phyloP scores from a whole-genome alignment of 2,329 filamentous ascomycete species.

The Xylogone sp. region DNA sequence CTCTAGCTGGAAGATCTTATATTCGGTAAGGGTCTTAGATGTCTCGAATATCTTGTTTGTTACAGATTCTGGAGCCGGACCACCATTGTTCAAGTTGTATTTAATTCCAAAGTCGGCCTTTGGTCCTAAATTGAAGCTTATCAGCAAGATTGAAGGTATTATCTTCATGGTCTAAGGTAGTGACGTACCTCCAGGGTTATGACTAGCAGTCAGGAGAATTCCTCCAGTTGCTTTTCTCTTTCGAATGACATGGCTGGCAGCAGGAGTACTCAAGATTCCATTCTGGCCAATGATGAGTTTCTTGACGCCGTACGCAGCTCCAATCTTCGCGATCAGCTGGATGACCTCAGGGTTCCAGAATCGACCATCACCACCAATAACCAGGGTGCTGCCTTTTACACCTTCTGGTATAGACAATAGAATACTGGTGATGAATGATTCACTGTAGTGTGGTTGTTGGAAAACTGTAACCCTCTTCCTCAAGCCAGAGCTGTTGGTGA shows the following conservation, averaged over 20 bases:
- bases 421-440: conserved; percentile 92
- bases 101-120: conserved; percentile 98
- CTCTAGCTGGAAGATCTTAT: conserved; percentile 86
- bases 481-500: conserved; percentile 74
- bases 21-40: conserved; percentile 84
- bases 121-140: conserved; percentile 56
- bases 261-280: conserved; percentile 94
- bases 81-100: conserved; percentile 97
- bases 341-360: conserved; percentile 97
- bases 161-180: not conserved
- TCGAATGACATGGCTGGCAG: conserved; percentile 92
- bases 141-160: conserved; percentile 2
- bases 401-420: conserved; percentile 96
- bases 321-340: conserved; percentile 95
- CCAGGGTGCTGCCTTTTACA: conserved; percentile 74
- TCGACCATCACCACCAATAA: conserved; percentile 95
- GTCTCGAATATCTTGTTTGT: conserved; percentile 97
- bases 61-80: conserved; percentile 90
- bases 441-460: conserved; percentile 91
- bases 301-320: conserved; percentile 96
- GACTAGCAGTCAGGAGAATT: conserved; percentile 93
- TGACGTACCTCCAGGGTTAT: conserved; percentile 85
- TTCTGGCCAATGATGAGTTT: conserved; percentile 95
- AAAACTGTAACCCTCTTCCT: conserved; percentile 99
- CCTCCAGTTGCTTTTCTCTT: conserved; percentile 93